Percentiles rank a stretch among this genome's conserved stretches.
Evolutionary conservation across 1,284 basidiomycete species (phyloP).

Genomic region (Sporisorium scitamineum): DNA sequence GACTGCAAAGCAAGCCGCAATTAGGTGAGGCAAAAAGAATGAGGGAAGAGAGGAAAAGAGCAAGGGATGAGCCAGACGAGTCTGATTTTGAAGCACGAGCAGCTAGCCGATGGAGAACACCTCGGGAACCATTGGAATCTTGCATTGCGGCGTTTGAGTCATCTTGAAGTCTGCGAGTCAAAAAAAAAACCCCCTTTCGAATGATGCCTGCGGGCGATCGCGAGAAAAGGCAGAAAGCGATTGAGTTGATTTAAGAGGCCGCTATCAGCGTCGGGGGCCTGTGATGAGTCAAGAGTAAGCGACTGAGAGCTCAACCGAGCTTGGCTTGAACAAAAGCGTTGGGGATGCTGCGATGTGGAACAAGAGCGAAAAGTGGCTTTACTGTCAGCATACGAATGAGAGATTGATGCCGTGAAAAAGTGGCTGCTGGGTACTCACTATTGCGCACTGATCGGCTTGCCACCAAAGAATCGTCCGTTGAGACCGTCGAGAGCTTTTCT

Average conservation of each 20-base stretch:
- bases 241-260: not conserved
- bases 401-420: not conserved
- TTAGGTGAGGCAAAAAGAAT: not conserved
- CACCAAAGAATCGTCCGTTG: slow-evolving; percentile 78
- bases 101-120: not conserved
- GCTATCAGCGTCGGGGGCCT: not conserved
- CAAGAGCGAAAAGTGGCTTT: not conserved
- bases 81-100: slow-evolving; percentile 8
- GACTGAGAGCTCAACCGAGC: slow-evolving; percentile 29
- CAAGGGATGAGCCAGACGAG: slow-evolving; percentile 33
- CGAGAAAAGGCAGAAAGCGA: slow-evolving; percentile 1
- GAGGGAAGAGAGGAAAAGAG: not conserved
- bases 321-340: slow-evolving; percentile 58
- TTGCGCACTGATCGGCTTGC: slow-evolving; percentile 62
- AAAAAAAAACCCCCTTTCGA: not conserved
- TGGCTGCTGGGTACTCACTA: slow-evolving; percentile 50
- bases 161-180: slow-evolving; percentile 13
- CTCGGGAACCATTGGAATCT: not conserved
- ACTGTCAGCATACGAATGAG: not conserved
- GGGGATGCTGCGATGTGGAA: slow-evolving; percentile 32
- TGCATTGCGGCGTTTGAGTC: not conserved
- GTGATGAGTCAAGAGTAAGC: not conserved
- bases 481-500: slow-evolving; percentile 87
- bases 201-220: slow-evolving; percentile 10
- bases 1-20: slow-evolving; percentile 6